These are phyloP conservation scores for Kwoniella mangroviensis DNA, from an alignment of 768 basidiomycete species.

Conservation along the genomic window DNA sequence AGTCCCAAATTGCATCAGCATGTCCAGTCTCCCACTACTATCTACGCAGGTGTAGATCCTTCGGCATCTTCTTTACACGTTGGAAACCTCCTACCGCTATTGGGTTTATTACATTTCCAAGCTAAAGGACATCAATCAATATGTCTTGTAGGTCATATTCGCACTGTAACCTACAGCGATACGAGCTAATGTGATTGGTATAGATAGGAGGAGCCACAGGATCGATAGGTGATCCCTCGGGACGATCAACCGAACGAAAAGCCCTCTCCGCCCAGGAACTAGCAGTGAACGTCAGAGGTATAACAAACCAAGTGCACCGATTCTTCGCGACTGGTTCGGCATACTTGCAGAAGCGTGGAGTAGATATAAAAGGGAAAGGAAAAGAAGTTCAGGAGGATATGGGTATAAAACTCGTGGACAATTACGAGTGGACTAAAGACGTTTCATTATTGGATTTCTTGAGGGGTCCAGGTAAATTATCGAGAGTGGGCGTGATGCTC, in stretches of 20 bases:
- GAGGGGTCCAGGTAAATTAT: slow-evolving; percentile 75
- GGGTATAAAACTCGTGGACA: slow-evolving; percentile 65
- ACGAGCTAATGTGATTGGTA: too few species aligned
- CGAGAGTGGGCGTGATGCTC: slow-evolving; percentile 86
- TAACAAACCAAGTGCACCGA: slow-evolving; percentile 68
- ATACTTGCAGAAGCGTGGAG: slow-evolving; percentile 64
- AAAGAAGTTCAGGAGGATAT: slow-evolving; percentile 14
- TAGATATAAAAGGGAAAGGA: slow-evolving; percentile 8
- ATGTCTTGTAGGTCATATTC: slow-evolving; percentile 69
- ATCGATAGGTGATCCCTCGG: slow-evolving; percentile 95
- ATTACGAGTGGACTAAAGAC: slow-evolving; percentile 76
- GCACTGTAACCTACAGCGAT: neutral
- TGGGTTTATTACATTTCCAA: slow-evolving; percentile 86
- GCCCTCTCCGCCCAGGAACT: slow-evolving; percentile 68
- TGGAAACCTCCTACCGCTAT: slow-evolving; percentile 87
- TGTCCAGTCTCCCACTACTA: slow-evolving; percentile 58
- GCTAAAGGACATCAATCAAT: slow-evolving; percentile 80
- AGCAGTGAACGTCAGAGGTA: slow-evolving; percentile 67
- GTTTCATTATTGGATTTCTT: slow-evolving; percentile 82
- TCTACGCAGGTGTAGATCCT: slow-evolving; percentile 92
- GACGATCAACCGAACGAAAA: slow-evolving; percentile 78
- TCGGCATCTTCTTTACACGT: slow-evolving; percentile 88
- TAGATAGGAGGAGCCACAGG: slow-evolving; percentile 97
- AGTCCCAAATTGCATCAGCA: slow-evolving; percentile 47
- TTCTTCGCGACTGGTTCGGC: slow-evolving; percentile 73